Evolutionary conservation across 352 stramenopile genomes (phyloP).

Genomic region (Globisporangium megalacanthum): DNA sequence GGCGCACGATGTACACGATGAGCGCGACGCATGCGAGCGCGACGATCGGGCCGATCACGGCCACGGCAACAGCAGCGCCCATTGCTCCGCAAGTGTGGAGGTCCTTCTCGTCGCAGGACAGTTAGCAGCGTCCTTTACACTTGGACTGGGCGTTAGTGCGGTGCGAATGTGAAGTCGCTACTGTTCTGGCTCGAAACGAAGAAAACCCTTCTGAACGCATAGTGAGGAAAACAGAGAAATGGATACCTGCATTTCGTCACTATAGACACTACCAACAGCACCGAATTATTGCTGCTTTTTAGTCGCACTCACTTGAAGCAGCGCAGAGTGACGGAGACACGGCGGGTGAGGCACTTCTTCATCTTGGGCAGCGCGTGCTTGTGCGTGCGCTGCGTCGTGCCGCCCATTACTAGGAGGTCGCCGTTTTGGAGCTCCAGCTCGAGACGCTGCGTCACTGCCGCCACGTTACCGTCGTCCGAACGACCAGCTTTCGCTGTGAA

Average conservation of each 20-base stretch:
- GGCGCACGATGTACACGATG: constrained; percentile 40
- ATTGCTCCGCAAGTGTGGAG: constrained; percentile 2
- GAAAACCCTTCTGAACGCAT: too few species aligned
- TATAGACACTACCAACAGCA: too few species aligned
- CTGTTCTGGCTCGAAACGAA: too few species aligned
- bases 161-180: too few species aligned
- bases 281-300: not conserved
- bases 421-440: constrained; percentile 33
- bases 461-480: not conserved
- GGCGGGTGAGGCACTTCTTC: constrained; percentile 8
- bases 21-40: constrained; percentile 35
- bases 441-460: not conserved
- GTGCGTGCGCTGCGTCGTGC: constrained; percentile 31
- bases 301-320: constrained; percentile 10
- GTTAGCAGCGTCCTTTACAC: not conserved
- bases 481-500: constrained; percentile 6
- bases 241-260: not conserved
- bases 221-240: too few species aligned
- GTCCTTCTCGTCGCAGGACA: not conserved
- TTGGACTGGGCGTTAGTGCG: not conserved
- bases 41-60: constrained; percentile 36
- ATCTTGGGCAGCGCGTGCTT: constrained; percentile 42
- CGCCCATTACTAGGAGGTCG: constrained; percentile 46
- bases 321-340: constrained; percentile 11
- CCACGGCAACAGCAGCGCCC: constrained; percentile 20